phyloP scores from a whole-genome alignment of 306 rosid genomes.

The Cicer yamashitae region DNA sequence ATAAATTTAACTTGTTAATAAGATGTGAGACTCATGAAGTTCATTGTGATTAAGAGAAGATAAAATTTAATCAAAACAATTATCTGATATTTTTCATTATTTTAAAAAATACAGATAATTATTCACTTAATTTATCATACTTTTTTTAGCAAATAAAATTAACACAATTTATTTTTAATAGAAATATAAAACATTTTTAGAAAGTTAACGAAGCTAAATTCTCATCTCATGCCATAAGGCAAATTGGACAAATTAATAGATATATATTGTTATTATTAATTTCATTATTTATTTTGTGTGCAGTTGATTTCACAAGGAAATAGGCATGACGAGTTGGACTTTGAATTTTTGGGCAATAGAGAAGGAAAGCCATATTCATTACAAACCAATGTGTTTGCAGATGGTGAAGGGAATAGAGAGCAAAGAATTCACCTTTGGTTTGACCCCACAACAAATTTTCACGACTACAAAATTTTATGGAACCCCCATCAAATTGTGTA shows the following conservation, averaged over 20 bases:
- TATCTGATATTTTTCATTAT: no score
- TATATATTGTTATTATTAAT: no score
- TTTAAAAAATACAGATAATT: no score
- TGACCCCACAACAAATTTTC: conserved; percentile 59
- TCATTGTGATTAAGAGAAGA: no score
- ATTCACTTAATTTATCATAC: no score
- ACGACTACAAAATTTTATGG: conserved; percentile 59
- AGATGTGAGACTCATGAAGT: no score
- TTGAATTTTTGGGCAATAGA: conserved; percentile 67
- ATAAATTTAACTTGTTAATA: no score
- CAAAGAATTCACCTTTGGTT: conserved; percentile 69
- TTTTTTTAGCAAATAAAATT: no score
- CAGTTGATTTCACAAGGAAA: conserved; percentile 55
- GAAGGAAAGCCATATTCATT: conserved; percentile 53
- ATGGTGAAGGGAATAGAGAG: conserved; percentile 61
- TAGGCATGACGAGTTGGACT: conserved; percentile 63
- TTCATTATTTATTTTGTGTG: not conserved
- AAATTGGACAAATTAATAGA: not conserved
- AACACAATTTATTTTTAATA: no score
- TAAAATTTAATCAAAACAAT: no score
- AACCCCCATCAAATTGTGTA: conserved; percentile 71
- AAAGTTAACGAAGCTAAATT: no score
- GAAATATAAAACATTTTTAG: no score
- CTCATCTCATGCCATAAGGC: not conserved
- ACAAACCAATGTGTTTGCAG: conserved; percentile 64